Conservation (phyloP, 73 alveolate genomes). For the Diophrys appendiculata region DNA sequence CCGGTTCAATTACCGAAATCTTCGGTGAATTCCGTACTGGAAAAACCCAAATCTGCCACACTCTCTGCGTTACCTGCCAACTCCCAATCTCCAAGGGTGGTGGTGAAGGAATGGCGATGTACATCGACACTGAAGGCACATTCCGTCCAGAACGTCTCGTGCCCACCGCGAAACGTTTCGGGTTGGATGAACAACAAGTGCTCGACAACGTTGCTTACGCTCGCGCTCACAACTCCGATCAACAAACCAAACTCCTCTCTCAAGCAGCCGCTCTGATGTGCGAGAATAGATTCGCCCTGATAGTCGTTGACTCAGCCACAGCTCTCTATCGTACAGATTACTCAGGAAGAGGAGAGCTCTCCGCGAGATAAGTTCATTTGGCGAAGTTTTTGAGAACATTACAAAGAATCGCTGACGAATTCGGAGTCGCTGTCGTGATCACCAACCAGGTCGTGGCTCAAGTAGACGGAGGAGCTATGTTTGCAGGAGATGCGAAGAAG, state of each 20-base stretch:
- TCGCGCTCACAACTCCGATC: slow-evolving; percentile 97
- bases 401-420: slow-evolving; percentile 97
- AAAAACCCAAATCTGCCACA: slow-evolving; percentile 94
- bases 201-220: slow-evolving; percentile 98
- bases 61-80: slow-evolving; percentile 92
- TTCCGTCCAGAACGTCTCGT: slow-evolving; percentile 94
- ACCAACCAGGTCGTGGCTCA: slow-evolving; percentile 97
- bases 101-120: slow-evolving; percentile 95
- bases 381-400: slow-evolving; percentile 95
- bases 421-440: slow-evolving; percentile 96
- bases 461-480: slow-evolving; percentile 96
- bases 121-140: slow-evolving; percentile 97
- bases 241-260: slow-evolving; percentile 81
- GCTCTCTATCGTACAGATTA: slow-evolving; percentile 98
- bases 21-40: slow-evolving; percentile 98
- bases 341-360: slow-evolving; percentile 97
- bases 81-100: slow-evolving; percentile 87
- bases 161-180: slow-evolving; percentile 91
- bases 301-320: slow-evolving; percentile 97
- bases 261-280: slow-evolving; percentile 95
- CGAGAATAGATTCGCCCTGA: slow-evolving; percentile 86
- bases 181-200: slow-evolving; percentile 91
- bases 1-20: slow-evolving; percentile 94
- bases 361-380: slow-evolving; percentile 92
- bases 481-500: slow-evolving; percentile 92